These are phyloP conservation scores for Pseudopediastrum boryanum DNA, from an alignment of 139 green algal species.

Conservation along the genomic window DNA sequence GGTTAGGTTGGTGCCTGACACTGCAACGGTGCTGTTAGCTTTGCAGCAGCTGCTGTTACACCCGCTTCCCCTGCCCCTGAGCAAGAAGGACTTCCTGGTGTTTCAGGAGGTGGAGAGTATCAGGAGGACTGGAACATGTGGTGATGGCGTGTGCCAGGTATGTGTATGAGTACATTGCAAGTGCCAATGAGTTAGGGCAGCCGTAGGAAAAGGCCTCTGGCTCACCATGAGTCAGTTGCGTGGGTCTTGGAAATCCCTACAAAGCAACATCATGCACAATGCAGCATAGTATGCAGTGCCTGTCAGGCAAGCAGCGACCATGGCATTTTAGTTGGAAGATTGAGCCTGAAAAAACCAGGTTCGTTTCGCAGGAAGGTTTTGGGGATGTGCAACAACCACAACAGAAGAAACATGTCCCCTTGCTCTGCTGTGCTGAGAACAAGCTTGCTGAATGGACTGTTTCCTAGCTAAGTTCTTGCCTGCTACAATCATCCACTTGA, in stretches of 20 bases:
- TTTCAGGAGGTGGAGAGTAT: background rate
- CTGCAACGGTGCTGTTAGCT: constrained; percentile 11
- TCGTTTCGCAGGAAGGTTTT: background rate
- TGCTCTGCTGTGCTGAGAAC: too few species aligned
- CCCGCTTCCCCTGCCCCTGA: background rate
- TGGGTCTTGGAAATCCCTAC: background rate
- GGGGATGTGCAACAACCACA: background rate
- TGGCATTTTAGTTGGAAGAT: background rate
- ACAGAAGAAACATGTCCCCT: background rate
- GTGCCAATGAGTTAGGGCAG: background rate
- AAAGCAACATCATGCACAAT: background rate
- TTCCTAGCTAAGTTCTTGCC: background rate
- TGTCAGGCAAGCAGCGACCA: too few species aligned
- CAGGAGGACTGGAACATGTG: constrained; percentile 47
- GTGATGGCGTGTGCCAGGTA: constrained; percentile 61
- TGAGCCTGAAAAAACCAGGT: background rate
- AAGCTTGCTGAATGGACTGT: background rate
- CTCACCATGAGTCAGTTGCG: too few species aligned
- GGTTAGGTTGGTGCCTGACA: too few species aligned
- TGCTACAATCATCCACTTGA: too few species aligned
- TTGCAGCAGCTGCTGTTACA: background rate
- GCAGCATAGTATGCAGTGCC: background rate
- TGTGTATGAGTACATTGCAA: background rate
- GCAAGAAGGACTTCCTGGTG: background rate
- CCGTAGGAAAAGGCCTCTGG: background rate